phyloP scores from a whole-genome alignment of 495 filamentous ascomycete species.

The Talaromyces thailandensis region DNA sequence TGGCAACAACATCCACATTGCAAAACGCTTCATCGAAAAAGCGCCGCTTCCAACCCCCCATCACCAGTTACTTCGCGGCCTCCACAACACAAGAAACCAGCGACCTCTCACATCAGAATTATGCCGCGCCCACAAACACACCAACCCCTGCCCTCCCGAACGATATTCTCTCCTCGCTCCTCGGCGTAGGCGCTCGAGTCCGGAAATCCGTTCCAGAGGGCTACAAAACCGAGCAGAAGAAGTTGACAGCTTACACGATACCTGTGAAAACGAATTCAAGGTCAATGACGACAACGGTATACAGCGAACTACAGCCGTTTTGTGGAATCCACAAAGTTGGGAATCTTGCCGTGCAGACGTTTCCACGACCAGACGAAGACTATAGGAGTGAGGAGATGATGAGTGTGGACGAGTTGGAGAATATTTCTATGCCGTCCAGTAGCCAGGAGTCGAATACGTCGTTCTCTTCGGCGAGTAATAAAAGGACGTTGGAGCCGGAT shows the following conservation, averaged over 20 bases:
- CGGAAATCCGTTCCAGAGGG: conserved; percentile 87
- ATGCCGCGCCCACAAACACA: conserved; percentile 31
- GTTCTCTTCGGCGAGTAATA: conserved; percentile 33
- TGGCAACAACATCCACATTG: conserved; percentile 11
- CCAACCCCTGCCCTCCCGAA: conserved; percentile 44
- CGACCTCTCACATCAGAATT: conserved; percentile 28
- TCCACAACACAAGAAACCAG: conserved; percentile 9
- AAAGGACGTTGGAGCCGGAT: conserved; percentile 13
- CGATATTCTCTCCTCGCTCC: conserved; percentile 63
- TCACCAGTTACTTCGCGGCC: conserved; percentile 33
- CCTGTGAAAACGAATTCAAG: conserved; percentile 10
- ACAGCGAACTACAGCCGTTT: conserved; percentile 60
- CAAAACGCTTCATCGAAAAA: conserved; percentile 22
- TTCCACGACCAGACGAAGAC: conserved; percentile 11
- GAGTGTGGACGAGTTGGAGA: conserved; percentile 28
- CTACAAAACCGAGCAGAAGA: conserved; percentile 59
- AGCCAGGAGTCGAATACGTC: conserved; percentile 34
- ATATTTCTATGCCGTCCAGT: conserved; percentile 32
- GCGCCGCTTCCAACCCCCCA: conserved; percentile 37
- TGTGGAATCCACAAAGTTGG: conserved; percentile 64
- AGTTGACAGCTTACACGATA: conserved; percentile 17
- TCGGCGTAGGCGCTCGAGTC: conserved; percentile 86
- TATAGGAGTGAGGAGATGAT: conserved; percentile 2
- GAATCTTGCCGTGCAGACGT: conserved; percentile 17
- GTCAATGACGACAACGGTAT: conserved; percentile 11